A percentile compares a stretch with the other conserved stretches of the same genome.
Conservation (phyloP, 2,329 filamentous ascomycete genomes). For the Diaporthe citri region DNA sequence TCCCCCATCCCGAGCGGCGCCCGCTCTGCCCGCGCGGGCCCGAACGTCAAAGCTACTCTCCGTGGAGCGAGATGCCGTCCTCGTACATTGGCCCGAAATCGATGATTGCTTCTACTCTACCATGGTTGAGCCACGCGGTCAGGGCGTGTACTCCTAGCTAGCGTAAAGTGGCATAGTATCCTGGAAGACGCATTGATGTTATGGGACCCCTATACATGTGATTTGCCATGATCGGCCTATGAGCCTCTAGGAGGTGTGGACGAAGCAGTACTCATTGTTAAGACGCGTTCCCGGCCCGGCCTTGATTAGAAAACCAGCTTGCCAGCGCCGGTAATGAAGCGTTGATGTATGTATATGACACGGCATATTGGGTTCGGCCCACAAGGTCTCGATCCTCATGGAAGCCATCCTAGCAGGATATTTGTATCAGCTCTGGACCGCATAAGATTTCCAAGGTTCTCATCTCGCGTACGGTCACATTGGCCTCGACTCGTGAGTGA, state of each 20-base stretch:
- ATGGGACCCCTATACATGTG: neutral
- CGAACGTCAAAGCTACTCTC: slow-evolving; percentile 26
- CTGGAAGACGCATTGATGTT: slow-evolving; percentile 6
- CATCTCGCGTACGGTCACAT: slow-evolving; percentile 1
- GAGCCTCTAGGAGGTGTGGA: neutral
- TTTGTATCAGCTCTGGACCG: neutral
- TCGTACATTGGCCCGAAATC: neutral
- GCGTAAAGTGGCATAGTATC: neutral
- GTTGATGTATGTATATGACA: slow-evolving; percentile 14
- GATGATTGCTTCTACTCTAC: neutral
- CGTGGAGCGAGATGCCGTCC: neutral
- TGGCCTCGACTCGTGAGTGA: slow-evolving; percentile 13
- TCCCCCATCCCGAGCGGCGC: neutral
- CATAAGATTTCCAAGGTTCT: slow-evolving; percentile 1
- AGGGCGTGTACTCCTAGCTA: neutral
- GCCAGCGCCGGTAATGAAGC: neutral
- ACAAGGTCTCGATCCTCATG: neutral
- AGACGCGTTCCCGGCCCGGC: neutral
- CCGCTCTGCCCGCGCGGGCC: slow-evolving; percentile 18
- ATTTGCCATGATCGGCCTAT: slow-evolving; percentile 10
- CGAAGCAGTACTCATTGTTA: neutral
- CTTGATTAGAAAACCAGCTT: neutral
- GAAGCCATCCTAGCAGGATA: neutral
- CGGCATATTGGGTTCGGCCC: slow-evolving; percentile 16
- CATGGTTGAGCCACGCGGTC: slow-evolving; percentile 6